These are phyloP conservation scores for Aphanomyces astaci DNA, from an alignment of 352 stramenopile genomes.

Conservation along the genomic window DNA sequence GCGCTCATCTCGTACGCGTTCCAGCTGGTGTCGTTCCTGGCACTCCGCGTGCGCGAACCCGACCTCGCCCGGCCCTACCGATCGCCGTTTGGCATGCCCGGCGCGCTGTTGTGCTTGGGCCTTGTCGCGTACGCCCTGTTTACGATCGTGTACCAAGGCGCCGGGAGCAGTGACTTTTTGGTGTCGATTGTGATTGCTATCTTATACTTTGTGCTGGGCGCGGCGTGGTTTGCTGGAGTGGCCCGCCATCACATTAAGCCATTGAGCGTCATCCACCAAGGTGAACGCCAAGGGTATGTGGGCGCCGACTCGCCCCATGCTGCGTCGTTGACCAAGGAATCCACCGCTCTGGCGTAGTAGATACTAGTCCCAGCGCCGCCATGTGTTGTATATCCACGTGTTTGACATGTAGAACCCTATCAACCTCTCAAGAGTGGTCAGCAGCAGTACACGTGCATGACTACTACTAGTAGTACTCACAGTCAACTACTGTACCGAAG, in stretches of 20 bases:
- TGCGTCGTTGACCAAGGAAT: too few species aligned
- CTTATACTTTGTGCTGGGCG: conserved; percentile 44
- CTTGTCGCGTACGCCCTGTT: conserved; percentile 42
- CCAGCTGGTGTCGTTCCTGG: conserved; percentile 50
- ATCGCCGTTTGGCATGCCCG: conserved; percentile 45
- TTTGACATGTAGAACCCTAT: too few species aligned
- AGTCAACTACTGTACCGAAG: too few species aligned
- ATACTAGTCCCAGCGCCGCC: too few species aligned
- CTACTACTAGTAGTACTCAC: too few species aligned
- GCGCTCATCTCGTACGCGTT: conserved; percentile 57
- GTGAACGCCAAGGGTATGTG: not conserved
- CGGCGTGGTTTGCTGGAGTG: conserved; percentile 37
- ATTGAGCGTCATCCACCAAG: not conserved
- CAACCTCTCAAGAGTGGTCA: too few species aligned
- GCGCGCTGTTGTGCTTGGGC: conserved; percentile 36
- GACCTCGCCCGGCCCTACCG: conserved; percentile 41
- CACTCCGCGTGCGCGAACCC: conserved; percentile 43
- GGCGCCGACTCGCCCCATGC: not conserved
- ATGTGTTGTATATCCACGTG: too few species aligned
- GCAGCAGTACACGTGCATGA: too few species aligned
- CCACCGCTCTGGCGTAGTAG: too few species aligned
- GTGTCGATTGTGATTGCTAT: conserved; percentile 46
- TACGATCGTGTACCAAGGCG: conserved; percentile 60
- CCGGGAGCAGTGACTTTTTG: conserved; percentile 47
- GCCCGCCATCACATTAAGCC: conserved; percentile 10